phyloP scores from a whole-genome alignment of 805 yeast species.

The Metschnikowia gruessii region DNA sequence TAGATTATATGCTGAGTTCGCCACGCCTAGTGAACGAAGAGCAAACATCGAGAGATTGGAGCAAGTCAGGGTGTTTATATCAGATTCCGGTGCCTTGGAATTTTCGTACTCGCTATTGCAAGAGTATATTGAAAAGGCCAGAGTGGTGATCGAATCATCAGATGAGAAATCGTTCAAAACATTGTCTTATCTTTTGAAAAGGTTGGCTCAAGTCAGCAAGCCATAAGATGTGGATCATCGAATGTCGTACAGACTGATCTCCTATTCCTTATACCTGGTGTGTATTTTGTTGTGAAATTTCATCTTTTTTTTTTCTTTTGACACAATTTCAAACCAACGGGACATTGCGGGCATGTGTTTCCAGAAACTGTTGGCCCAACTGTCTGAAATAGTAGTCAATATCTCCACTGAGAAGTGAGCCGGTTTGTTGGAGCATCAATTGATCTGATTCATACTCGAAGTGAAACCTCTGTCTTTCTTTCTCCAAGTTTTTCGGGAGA shows the following conservation, averaged over 20 bases:
- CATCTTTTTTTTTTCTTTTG: too few relatives aligned
- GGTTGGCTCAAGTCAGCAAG: constrained; percentile 1
- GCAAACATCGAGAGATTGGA: constrained; percentile 1
- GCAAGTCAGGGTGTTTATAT: constrained; percentile 11
- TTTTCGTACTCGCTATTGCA: constrained; percentile 26
- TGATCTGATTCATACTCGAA: constrained; percentile 10
- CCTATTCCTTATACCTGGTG: too few relatives aligned
- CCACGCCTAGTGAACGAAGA: constrained; percentile 15
- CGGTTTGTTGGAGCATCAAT: constrained; percentile 6
- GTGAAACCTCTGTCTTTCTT: constrained; percentile 22
- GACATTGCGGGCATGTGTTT: not conserved
- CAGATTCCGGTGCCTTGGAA: constrained; percentile 24
- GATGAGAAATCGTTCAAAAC: not conserved
- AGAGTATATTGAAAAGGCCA: constrained; percentile 22
- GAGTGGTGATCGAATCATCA: constrained; percentile 6
- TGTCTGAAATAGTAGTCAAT: constrained; percentile 27
- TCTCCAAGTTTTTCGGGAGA: constrained; percentile 25
- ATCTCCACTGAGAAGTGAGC: constrained; percentile 17
- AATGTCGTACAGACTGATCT: too few relatives aligned
- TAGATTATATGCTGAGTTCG: constrained; percentile 20
- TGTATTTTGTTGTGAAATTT: too few relatives aligned
- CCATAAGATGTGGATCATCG: not conserved
- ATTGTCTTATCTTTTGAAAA: constrained; percentile 1
- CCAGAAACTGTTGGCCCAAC: constrained; percentile 10
- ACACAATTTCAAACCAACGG: constrained; percentile 1